phyloP scores from a whole-genome alignment of 139 green algal species.

The Eudorina sp. region DNA sequence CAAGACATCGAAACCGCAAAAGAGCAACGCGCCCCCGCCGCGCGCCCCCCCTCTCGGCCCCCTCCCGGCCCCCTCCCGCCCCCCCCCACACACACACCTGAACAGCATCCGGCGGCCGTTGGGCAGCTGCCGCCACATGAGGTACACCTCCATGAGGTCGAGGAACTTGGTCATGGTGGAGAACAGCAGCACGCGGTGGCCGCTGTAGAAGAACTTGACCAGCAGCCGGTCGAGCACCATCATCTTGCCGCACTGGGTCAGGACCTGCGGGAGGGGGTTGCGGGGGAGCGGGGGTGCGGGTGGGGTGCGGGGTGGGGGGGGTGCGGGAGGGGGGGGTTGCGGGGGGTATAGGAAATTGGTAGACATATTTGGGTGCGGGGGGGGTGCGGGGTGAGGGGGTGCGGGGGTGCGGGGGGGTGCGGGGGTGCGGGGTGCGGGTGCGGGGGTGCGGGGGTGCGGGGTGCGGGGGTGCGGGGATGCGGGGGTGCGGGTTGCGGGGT shows the following conservation, averaged over 20 bases:
- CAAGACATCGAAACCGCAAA: no score
- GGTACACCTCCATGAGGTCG: constrained; percentile 85
- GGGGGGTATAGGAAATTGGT: no score
- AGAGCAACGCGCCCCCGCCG: no score
- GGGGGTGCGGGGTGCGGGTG: no score
- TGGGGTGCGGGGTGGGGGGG: no score
- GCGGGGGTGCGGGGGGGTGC: no score
- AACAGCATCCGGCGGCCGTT: constrained; percentile 51
- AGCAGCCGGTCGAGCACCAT: constrained; percentile 91
- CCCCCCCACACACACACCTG: neutral
- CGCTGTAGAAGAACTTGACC: constrained; percentile 82
- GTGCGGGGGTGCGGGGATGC: no score
- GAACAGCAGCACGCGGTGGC: constrained; percentile 90
- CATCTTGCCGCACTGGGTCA: constrained; percentile 94
- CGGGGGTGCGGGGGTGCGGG: no score
- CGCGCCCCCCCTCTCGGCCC: neutral
- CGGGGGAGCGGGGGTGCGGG: neutral
- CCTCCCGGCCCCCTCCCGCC: neutral
- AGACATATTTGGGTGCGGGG: neutral
- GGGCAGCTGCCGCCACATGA: constrained; percentile 73
- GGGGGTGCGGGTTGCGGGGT: no score
- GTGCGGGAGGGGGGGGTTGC: no score
- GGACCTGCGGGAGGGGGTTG: constrained; percentile 2
- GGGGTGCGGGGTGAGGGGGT: neutral
- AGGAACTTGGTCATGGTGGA: constrained; percentile 86